Percentiles rank a stretch among this genome's conserved stretches.
These are phyloP conservation scores for Trichosporon faecale DNA, from an alignment of 1,284 basidiomycete genomes.

Conservation along the genomic window DNA sequence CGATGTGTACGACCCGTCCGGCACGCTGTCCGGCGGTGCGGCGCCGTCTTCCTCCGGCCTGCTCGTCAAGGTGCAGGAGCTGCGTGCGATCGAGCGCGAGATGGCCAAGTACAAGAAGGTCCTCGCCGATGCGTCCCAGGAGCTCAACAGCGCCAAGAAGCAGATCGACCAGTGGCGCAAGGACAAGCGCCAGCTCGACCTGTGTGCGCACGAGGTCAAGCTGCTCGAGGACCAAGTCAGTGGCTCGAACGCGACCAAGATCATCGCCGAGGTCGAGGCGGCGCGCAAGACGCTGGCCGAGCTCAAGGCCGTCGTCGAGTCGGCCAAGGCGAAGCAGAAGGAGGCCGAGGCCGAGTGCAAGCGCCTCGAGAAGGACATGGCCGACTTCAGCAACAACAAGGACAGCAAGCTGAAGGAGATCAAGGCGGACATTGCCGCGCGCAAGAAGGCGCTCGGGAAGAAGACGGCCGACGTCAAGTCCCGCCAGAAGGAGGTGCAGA, in stretches of 20 bases:
- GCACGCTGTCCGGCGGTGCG: slow-evolving; percentile 88
- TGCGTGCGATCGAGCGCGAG: slow-evolving; percentile 63
- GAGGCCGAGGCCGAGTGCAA: slow-evolving; percentile 72
- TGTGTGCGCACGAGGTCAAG: slow-evolving; percentile 81
- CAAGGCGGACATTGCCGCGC: slow-evolving; percentile 76
- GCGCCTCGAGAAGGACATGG: slow-evolving; percentile 93
- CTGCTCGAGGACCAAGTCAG: slow-evolving; percentile 81
- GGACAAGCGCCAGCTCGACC: slow-evolving; percentile 70
- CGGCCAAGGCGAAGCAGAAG: slow-evolving; percentile 72
- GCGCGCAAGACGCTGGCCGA: slow-evolving; percentile 66
- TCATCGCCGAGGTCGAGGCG: slow-evolving; percentile 69
- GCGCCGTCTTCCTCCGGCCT: slow-evolving; percentile 73
- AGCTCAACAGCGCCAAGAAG: slow-evolving; percentile 59
- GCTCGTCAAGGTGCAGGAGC: slow-evolving; percentile 80
- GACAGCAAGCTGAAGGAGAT: slow-evolving; percentile 94
- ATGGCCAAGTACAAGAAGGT: slow-evolving; percentile 59
- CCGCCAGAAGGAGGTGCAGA: slow-evolving; percentile 84
- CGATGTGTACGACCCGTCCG: slow-evolving; percentile 94
- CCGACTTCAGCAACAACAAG: slow-evolving; percentile 97
- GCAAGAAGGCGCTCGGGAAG: slow-evolving; percentile 77
- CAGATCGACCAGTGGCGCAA: slow-evolving; percentile 68
- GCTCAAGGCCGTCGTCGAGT: slow-evolving; percentile 64
- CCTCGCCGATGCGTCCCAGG: slow-evolving; percentile 61
- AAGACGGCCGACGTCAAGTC: slow-evolving; percentile 77
- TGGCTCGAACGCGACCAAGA: slow-evolving; percentile 84